A percentile compares a stretch with the other conserved stretches of the same genome.
phyloP scores from a whole-genome alignment of 192 early-diverging fungal species.

The Ramicandelaber brevisporus region DNA sequence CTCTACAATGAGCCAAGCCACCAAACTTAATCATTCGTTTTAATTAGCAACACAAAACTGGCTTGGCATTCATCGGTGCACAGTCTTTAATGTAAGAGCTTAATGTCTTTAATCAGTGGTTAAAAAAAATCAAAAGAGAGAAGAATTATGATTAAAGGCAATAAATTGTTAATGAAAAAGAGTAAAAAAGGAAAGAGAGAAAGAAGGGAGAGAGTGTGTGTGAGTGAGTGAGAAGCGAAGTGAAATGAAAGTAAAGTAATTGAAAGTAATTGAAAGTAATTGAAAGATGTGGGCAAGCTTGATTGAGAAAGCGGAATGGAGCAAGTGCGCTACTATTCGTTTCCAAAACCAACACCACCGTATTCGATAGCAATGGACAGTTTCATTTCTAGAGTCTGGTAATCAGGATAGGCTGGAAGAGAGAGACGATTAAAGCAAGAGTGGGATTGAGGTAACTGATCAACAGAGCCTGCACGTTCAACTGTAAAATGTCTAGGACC shows the following conservation, averaged over 20 bases:
- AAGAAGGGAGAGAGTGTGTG: slow-evolving; percentile 1
- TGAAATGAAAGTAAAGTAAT: not conserved
- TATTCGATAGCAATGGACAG: slow-evolving; percentile 83
- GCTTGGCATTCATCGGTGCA: no score
- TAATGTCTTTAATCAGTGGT: no score
- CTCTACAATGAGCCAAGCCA: no score
- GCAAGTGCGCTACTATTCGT: slow-evolving; percentile 30
- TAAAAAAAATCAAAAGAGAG: no score
- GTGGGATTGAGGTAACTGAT: slow-evolving; percentile 75
- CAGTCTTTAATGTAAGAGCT: no score
- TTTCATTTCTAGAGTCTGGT: slow-evolving; percentile 47
- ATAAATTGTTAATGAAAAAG: no score
- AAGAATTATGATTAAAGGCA: no score
- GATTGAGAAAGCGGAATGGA: not conserved
- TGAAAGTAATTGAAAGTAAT: slow-evolving; percentile 2
- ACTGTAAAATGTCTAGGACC: slow-evolving; percentile 88
- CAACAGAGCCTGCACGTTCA: slow-evolving; percentile 73
- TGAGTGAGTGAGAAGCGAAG: not conserved
- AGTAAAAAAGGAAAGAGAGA: not conserved
- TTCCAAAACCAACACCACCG: slow-evolving; percentile 87
- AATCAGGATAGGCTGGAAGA: slow-evolving; percentile 71
- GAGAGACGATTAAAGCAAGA: slow-evolving; percentile 98
- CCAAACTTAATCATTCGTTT: no score
- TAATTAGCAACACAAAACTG: no score
- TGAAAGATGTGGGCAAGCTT: no score